These are phyloP conservation scores for Stephanodiscus minutulus DNA, from an alignment of 108 stramenopile species.

Conservation along the genomic window DNA sequence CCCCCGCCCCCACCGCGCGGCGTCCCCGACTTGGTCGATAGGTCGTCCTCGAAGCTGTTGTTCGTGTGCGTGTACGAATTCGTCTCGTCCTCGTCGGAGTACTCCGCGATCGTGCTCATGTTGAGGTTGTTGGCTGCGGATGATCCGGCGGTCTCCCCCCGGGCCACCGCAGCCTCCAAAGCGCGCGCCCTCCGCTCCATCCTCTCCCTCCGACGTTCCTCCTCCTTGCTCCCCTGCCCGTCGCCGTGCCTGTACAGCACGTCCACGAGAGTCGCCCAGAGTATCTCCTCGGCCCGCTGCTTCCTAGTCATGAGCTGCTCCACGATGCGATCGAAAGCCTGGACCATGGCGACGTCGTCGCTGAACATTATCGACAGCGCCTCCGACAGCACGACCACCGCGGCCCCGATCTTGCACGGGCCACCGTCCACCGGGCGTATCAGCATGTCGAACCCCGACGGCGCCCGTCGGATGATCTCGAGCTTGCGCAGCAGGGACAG, in stretches of 20 bases:
- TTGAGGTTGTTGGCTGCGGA: not conserved
- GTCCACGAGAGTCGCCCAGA: constrained; percentile 79
- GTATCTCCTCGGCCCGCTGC: constrained; percentile 83
- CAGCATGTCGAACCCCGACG: constrained; percentile 67
- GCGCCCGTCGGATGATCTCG: constrained; percentile 84
- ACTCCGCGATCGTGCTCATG: constrained; percentile 35
- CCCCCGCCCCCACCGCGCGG: constrained; percentile 2
- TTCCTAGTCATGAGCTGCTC: constrained; percentile 85
- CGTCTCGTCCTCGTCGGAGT: constrained; percentile 41
- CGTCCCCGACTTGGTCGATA: constrained; percentile 31
- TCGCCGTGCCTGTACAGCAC: constrained; percentile 67
- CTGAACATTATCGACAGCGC: constrained; percentile 80
- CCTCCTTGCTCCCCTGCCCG: constrained; percentile 26
- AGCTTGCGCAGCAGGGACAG: constrained; percentile 72
- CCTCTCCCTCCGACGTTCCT: constrained; percentile 29
- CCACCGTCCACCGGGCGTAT: constrained; percentile 41
- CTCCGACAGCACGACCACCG: constrained; percentile 60
- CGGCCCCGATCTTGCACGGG: constrained; percentile 76
- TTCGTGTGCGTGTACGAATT: constrained; percentile 40
- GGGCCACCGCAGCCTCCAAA: constrained; percentile 31
- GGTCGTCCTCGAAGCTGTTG: constrained; percentile 43
- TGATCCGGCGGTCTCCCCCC: constrained; percentile 2
- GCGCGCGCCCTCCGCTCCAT: constrained; percentile 32
- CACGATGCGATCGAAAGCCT: constrained; percentile 76
- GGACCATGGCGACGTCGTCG: constrained; percentile 74